A percentile compares a stretch with the other conserved stretches of the same genome.
Conservation (phyloP, 2,329 filamentous ascomycete species). For the Xylaria digitata region DNA sequence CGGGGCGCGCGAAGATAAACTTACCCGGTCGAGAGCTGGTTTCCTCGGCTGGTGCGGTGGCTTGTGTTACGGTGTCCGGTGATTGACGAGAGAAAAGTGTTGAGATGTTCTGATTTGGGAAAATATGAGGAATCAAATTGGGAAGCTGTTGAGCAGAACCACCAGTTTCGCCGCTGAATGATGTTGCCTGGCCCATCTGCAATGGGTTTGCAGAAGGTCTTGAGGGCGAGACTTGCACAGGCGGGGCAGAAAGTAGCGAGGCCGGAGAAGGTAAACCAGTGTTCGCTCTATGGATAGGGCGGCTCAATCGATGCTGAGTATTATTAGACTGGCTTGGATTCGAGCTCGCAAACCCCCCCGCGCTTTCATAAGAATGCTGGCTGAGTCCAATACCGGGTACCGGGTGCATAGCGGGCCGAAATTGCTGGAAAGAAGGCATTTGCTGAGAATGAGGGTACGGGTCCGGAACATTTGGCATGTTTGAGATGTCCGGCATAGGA, state of each 20-base stretch:
- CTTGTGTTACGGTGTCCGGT: conserved; percentile 13
- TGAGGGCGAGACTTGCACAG: conserved; percentile 11
- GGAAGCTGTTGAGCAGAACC: conserved; percentile 22
- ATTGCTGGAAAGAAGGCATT: conserved; percentile 19
- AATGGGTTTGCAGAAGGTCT: conserved; percentile 6
- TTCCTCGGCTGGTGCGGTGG: conserved; percentile 4
- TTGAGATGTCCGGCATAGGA: conserved; percentile 20
- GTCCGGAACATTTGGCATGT: conserved; percentile 19
- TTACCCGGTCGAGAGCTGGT: conserved; percentile 20
- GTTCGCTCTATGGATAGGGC: conserved; percentile 16
- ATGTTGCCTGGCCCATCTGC: conserved; percentile 19
- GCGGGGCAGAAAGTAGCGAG: conserved; percentile 20
- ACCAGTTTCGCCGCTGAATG: conserved; percentile 27
- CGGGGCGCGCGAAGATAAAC: background rate
- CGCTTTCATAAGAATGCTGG: conserved; percentile 11
- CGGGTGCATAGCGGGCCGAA: conserved; percentile 32
- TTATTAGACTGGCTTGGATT: conserved; percentile 26
- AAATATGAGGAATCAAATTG: conserved; percentile 18
- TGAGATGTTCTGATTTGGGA: conserved; percentile 9
- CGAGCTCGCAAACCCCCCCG: conserved; percentile 5
- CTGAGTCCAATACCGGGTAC: conserved; percentile 18
- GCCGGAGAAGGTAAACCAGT: conserved; percentile 4
- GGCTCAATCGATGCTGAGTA: conserved; percentile 21
- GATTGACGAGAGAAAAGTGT: conserved; percentile 22
- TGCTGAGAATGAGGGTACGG: conserved; percentile 13